A percentile compares a stretch with the other conserved stretches of the same genome.
Evolutionary conservation across 768 basidiomycete species (phyloP).

Genomic region (Pluteus cervinus): DNA sequence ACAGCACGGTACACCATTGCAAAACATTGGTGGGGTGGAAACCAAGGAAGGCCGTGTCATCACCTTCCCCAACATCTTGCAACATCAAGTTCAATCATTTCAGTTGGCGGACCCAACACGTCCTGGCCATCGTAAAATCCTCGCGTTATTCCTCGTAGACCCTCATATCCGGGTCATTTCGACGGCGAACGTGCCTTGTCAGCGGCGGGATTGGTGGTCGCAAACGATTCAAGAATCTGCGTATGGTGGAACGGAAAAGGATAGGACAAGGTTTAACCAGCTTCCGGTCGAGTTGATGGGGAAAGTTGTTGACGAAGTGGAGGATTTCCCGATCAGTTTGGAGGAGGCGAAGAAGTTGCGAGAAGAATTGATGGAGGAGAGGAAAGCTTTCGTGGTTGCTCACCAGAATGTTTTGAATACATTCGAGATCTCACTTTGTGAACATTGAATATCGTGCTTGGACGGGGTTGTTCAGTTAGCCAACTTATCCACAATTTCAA

Average conservation of each 20-base stretch:
- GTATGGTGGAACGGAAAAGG: too few relatives aligned
- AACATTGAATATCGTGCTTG: too few relatives aligned
- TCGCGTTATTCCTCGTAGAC: constrained; percentile 31
- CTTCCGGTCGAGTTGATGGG: constrained; percentile 17
- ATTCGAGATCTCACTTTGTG: constrained; percentile 13
- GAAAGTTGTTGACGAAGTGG: constrained; percentile 12
- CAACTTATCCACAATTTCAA: too few relatives aligned
- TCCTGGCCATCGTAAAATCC: constrained; percentile 30
- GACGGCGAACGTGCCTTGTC: constrained; percentile 20
- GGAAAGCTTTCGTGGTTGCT: constrained; percentile 13
- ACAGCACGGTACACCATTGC: constrained; percentile 10
- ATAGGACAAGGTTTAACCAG: constrained; percentile 7
- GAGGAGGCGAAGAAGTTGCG: constrained; percentile 17
- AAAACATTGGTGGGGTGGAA: constrained; percentile 17
- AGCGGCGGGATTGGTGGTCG: constrained; percentile 18
- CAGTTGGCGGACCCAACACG: constrained; percentile 22
- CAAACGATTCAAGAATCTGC: constrained; percentile 7
- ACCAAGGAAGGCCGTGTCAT: constrained; percentile 21
- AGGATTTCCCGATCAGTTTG: constrained; percentile 16
- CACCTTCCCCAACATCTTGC: constrained; percentile 27
- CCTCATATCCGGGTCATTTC: constrained; percentile 18
- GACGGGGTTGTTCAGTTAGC: too few relatives aligned
- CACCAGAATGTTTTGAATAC: constrained; percentile 8
- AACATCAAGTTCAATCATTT: constrained; percentile 25
- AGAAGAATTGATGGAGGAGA: constrained; percentile 20